Base-by-base conservation (phyloP, 225 moss, liverwort and hornwort genomes). In the Antitrichia curtipendula region DNA sequence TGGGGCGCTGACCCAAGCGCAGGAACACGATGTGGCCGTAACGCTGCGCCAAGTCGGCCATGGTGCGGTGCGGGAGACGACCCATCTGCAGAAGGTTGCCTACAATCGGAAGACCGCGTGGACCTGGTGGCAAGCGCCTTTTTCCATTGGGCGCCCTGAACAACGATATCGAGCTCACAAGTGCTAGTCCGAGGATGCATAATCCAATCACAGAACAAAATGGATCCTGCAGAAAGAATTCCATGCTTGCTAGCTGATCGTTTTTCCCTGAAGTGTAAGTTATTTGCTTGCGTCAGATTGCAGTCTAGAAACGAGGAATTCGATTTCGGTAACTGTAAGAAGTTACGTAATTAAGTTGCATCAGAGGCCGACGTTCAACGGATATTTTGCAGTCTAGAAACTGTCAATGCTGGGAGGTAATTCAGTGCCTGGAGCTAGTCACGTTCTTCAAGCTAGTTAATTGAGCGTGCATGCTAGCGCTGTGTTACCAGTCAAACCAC, bases 11-110 rank as follows among this genome's bases (percentile, higher is more conserved):
- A 6, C 92, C 93, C 72, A 93, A 45, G 15, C 92, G 93, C 52
- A 93, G 54, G 43, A 86, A 92, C 57, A 93, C 31, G 43, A 93
- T 91, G 81, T 83, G 93, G 47, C 93, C 93, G 78, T 88, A 89
- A 3, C 78, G 86, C 56, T 85, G 34, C 4, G 89, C 78, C 88
- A 94, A 61, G 3, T 47, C 81, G 3, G 89, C 82, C 29, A 91
- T 71, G 81, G 73, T 25, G 50, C 84, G 88, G 65, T 94, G 93
- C 5, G 93, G 92, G 28, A 29, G 82, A 19, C 29, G 36, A 7
- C 89, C 89, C 88, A 94, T 54, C 8, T 91, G 90, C 40, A 86
- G 73, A 24, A 92, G 65, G 56, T 92, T 89, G 25, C 93, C 93
- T 9, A 94, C 31, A 15, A 94, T 70, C 6, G 93, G 93, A 22